Evolutionary conservation across 2,329 filamentous ascomycete genomes (phyloP).

Genomic region (Arachnomyces sp.): DNA sequence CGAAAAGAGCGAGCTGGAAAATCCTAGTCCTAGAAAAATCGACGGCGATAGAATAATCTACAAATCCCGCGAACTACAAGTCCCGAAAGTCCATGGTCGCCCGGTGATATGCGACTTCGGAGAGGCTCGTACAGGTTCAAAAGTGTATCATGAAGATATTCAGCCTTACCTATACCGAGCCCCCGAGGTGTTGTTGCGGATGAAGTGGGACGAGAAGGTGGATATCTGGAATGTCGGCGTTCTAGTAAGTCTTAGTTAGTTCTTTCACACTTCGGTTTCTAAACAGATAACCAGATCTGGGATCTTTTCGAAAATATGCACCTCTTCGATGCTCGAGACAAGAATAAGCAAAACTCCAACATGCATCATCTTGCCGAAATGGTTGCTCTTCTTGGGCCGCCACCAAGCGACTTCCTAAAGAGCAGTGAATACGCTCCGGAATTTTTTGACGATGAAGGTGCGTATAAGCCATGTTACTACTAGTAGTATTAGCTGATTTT

Average conservation of each 20-base stretch:
- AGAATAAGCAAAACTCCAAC: constrained; percentile 8
- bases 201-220: constrained; percentile 18
- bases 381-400: constrained; percentile 32
- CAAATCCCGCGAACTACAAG: constrained; percentile 16
- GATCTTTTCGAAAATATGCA: constrained; percentile 16
- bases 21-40: constrained; percentile 18
- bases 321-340: constrained; percentile 14
- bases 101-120: constrained; percentile 24
- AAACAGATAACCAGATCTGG: constrained; percentile 15
- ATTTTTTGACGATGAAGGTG: constrained; percentile 15
- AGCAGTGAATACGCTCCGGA: constrained; percentile 19
- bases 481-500: not conserved
- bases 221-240: constrained; percentile 22
- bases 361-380: constrained; percentile 27
- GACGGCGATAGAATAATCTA: constrained; percentile 18
- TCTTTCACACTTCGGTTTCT: not conserved
- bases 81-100: constrained; percentile 16
- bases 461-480: not conserved
- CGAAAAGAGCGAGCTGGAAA: constrained; percentile 16
- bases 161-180: constrained; percentile 19
- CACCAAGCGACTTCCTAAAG: constrained; percentile 26
- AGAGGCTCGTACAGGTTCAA: constrained; percentile 15
- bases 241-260: constrained; percentile 11
- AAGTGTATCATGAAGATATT: constrained; percentile 10
- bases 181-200: constrained; percentile 18